A percentile compares a stretch with the other conserved stretches of the same genome.
Conservation (phyloP, 2,329 filamentous ascomycete genomes). For the Sphaceloma murrayae region DNA sequence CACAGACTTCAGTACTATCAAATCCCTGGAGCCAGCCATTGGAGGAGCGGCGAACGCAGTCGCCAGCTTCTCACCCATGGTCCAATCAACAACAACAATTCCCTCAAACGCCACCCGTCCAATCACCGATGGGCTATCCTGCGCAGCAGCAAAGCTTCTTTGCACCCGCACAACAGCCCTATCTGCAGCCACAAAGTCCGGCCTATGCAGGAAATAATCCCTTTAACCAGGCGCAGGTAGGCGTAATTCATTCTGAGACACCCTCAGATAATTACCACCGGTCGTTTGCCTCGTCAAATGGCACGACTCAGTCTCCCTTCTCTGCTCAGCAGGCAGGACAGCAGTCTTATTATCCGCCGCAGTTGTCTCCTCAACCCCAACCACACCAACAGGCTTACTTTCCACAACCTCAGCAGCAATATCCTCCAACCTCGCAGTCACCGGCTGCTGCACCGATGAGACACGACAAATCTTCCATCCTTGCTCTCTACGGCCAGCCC, state of each 20-base stretch:
- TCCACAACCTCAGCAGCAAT: constrained; percentile 22
- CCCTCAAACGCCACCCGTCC: constrained; percentile 26
- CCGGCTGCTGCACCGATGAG: constrained; percentile 32
- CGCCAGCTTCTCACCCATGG: constrained; percentile 23
- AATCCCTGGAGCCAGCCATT: constrained; percentile 20
- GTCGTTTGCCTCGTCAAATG: constrained; percentile 20
- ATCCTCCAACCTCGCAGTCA: constrained; percentile 30
- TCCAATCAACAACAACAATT: constrained; percentile 33
- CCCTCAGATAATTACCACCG: constrained; percentile 24
- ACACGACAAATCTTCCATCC: constrained; percentile 62
- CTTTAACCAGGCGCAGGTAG: constrained; percentile 19
- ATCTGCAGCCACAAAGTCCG: constrained; percentile 18
- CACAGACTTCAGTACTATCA: constrained; percentile 35
- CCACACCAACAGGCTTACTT: constrained; percentile 25
- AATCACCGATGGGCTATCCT: constrained; percentile 24
- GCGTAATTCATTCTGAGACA: constrained; percentile 27
- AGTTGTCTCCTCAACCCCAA: constrained; percentile 31
- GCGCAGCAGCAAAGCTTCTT: constrained; percentile 26
- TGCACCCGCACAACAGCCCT: constrained; percentile 22
- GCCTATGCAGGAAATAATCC: constrained; percentile 15
- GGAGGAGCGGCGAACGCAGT: constrained; percentile 17
- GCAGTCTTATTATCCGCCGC: constrained; percentile 29
- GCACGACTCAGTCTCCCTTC: constrained; percentile 24
- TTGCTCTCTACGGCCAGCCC: constrained; percentile 62
- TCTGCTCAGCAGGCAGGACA: too few relatives aligned